Conservation (phyloP, 805 yeast genomes). For the Starmerella davenportii region DNA sequence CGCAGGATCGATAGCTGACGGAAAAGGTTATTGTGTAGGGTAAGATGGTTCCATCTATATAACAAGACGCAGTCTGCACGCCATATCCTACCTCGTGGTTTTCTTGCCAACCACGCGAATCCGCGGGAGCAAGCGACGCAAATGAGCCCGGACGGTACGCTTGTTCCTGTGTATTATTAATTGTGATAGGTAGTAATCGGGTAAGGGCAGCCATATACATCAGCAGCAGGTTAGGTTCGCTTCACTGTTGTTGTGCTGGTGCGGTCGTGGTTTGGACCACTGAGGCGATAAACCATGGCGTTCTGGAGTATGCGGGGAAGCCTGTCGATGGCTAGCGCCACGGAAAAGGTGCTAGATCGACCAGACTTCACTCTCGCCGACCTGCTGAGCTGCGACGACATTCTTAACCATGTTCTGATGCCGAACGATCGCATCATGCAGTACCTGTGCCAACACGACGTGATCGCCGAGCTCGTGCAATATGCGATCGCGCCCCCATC, state of each 20-base stretch:
- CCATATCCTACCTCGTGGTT: too few relatives aligned
- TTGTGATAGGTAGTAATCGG: too few relatives aligned
- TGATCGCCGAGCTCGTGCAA: conserved; percentile 48
- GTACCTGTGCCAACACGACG: conserved; percentile 60
- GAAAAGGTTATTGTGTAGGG: too few relatives aligned
- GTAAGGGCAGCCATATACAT: too few relatives aligned
- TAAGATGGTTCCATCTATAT: too few relatives aligned
- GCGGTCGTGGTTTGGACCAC: neutral
- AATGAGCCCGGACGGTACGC: too few relatives aligned
- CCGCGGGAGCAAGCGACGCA: too few relatives aligned
- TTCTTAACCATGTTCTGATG: conserved; percentile 52
- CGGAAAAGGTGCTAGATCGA: conserved; percentile 31
- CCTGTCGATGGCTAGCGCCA: conserved; percentile 15
- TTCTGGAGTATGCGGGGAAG: conserved; percentile 35
- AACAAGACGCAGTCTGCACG: too few relatives aligned
- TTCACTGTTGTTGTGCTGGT: neutral
- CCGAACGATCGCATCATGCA: conserved; percentile 63
- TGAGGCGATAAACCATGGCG: conserved; percentile 23
- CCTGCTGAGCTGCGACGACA: conserved; percentile 54
- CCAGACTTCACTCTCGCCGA: conserved; percentile 30
- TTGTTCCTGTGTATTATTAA: too few relatives aligned
- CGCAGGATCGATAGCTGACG: too few relatives aligned
- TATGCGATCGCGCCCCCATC: conserved; percentile 28
- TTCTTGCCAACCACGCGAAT: too few relatives aligned
- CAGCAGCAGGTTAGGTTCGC: neutral